Conservation (phyloP, 2,329 filamentous ascomycete genomes). For the Botryotinia globosa region DNA sequence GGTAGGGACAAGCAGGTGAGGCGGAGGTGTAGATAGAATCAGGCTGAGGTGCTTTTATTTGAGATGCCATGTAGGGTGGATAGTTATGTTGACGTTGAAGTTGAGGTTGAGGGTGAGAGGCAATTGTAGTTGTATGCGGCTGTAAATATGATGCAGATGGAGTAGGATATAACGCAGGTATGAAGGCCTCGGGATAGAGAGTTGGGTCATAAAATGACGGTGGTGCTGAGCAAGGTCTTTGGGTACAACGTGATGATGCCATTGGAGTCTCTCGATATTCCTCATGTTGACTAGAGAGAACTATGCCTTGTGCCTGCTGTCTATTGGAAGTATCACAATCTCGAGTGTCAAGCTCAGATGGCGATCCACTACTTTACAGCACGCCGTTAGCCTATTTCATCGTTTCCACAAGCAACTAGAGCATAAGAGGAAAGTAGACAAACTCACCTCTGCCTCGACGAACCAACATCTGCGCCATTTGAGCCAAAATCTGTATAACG, state of each 20-base stretch:
- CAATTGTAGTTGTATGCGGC: background rate
- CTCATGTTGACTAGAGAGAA: background rate
- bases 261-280: background rate
- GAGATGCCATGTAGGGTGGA: background rate
- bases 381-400: background rate
- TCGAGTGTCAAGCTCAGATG: background rate
- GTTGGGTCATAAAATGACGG: background rate
- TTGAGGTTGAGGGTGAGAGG: background rate
- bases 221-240: background rate
- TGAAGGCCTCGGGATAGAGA: background rate
- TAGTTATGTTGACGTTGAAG: background rate
- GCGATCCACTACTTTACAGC: background rate
- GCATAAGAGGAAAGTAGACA: background rate
- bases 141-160: background rate
- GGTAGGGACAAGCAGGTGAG: background rate
- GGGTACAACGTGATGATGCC: background rate
- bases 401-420: background rate
- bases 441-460: conserved; percentile 8
- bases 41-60: background rate
- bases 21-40: background rate
- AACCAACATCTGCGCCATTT: conserved; percentile 4
- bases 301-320: background rate
- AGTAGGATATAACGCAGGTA: background rate
- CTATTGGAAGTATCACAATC: background rate
- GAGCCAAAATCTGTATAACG: background rate